Evolutionary conservation across 2,329 filamentous ascomycete genomes (phyloP).

Genomic region (Fusarium robinianum): DNA sequence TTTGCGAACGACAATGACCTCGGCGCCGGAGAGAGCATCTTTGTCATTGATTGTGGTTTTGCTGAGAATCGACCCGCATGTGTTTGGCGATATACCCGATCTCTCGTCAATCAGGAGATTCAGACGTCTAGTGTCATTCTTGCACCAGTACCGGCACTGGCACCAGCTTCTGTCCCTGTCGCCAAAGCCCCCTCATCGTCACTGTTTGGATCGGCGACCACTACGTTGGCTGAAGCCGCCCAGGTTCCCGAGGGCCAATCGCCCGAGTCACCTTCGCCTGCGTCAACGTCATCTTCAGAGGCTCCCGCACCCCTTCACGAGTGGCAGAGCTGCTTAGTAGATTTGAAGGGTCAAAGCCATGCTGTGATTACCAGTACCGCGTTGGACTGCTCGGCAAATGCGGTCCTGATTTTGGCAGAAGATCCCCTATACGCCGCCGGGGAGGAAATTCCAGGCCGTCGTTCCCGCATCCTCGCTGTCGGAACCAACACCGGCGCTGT

Average conservation of each 20-base stretch:
- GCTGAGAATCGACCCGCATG: constrained; percentile 57
- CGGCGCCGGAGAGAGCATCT: constrained; percentile 74
- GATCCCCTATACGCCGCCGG: constrained; percentile 64
- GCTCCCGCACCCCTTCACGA: constrained; percentile 34
- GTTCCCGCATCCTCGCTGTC: constrained; percentile 77
- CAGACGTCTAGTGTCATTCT: constrained; percentile 12
- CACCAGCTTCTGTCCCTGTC: constrained; percentile 1
- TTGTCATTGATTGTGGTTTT: constrained; percentile 75
- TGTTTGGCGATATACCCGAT: constrained; percentile 52
- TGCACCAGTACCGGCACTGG: constrained; percentile 7
- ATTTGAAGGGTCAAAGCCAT: constrained; percentile 61
- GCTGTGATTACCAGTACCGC: constrained; percentile 70
- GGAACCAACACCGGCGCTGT: constrained; percentile 81
- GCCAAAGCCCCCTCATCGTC: no score
- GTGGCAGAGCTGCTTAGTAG: constrained; percentile 38
- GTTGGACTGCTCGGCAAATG: constrained; percentile 75
- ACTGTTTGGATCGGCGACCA: constrained; percentile 37
- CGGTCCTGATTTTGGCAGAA: constrained; percentile 73
- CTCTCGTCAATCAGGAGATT: constrained; percentile 26
- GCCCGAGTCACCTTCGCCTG: constrained; percentile 30
- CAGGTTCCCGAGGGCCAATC: constrained; percentile 27
- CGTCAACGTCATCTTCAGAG: constrained; percentile 26
- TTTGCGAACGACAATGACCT: constrained; percentile 82
- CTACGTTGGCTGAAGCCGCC: constrained; percentile 1
- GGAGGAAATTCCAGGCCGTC: constrained; percentile 79